Evolutionary conservation across 371 early-diverging fungal genomes (phyloP), one percentile per base, ranked within the genome.

Genomic region (Rhizopus arrhizus): DNA sequence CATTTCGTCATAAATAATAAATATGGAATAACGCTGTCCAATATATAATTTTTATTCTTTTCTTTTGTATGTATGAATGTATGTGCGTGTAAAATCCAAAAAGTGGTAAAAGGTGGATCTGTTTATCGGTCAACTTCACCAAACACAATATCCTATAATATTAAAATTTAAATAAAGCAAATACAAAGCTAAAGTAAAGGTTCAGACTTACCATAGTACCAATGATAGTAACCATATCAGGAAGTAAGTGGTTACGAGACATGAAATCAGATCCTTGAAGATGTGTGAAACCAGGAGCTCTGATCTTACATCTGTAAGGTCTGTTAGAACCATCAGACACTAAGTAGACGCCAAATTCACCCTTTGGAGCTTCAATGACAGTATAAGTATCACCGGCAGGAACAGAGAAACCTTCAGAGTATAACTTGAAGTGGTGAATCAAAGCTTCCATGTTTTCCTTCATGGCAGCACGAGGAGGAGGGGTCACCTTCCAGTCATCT

Each of bases 371-470:
- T 78, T 98, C 98, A 66, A 97, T 89, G 49, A 89, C 96, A 33
- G 95, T 95, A 82, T 98, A 98, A 13, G 97, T 96, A 83, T 81
- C 97, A 54, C 98, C 98, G 31, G 92, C 77, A 29, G 98, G 98
- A 15, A 98, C 98, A 47, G 94, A 85, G 86, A 85, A 98, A 49
- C 98, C 98, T 80, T 98, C 98, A 33, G 96, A 95, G 82, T 91
- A 98, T 38, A 97, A 83, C 84, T 98, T 98, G 75, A 98, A 98
- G 84, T 98, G 98, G 72, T 96, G 96, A 63, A 98, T 97, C 61
- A 98, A 81, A 15, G 95, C 95, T 74, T 97, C 97, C 98, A 98
- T 98, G 78, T 89, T 88, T 77, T 95, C 92, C 88, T 98, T 98
- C 98, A 98, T 98, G 71, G 85, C 81, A 41, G 89, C 89, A 63